phyloP scores from a whole-genome alignment of 495 filamentous ascomycete genomes.

The Penicillium psychrofluorescens region DNA sequence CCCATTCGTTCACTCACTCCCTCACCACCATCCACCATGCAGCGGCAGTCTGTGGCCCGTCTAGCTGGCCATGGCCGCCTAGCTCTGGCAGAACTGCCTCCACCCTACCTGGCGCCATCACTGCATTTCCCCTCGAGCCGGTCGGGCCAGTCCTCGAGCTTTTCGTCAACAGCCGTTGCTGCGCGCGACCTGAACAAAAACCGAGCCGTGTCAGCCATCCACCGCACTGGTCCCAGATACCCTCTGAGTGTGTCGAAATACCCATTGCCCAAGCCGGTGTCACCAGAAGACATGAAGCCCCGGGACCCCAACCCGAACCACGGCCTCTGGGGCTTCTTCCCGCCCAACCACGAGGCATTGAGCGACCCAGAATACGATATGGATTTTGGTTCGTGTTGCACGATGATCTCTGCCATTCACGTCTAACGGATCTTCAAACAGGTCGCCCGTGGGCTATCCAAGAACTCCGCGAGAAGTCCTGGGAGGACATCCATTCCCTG shows the following conservation, averaged over 20 bases:
- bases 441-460: slow-evolving; percentile 79
- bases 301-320: slow-evolving; percentile 58
- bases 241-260: slow-evolving; percentile 62
- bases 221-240: slow-evolving; percentile 66
- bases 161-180: slow-evolving; percentile 34
- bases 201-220: slow-evolving; percentile 75
- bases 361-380: slow-evolving; percentile 58
- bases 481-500: slow-evolving; percentile 85
- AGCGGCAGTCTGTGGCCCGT: slow-evolving; percentile 29
- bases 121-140: slow-evolving; percentile 31
- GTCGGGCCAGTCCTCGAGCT: slow-evolving; percentile 33
- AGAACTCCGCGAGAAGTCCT: slow-evolving; percentile 81
- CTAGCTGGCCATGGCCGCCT: slow-evolving; percentile 27
- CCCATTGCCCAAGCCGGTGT: slow-evolving; percentile 66
- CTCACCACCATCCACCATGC: slow-evolving; percentile 33
- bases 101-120: slow-evolving; percentile 38
- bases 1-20: slow-evolving; percentile 1
- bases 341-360: slow-evolving; percentile 53
- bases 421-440: slow-evolving; percentile 20
- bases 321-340: slow-evolving; percentile 93
- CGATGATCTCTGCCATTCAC: too few species aligned
- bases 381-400: slow-evolving; percentile 48
- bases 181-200: slow-evolving; percentile 35
- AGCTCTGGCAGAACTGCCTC: slow-evolving; percentile 32
- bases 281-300: slow-evolving; percentile 33